These are phyloP conservation scores for Pisolithus albus DNA, from an alignment of 768 basidiomycete species.

Conservation along the genomic window DNA sequence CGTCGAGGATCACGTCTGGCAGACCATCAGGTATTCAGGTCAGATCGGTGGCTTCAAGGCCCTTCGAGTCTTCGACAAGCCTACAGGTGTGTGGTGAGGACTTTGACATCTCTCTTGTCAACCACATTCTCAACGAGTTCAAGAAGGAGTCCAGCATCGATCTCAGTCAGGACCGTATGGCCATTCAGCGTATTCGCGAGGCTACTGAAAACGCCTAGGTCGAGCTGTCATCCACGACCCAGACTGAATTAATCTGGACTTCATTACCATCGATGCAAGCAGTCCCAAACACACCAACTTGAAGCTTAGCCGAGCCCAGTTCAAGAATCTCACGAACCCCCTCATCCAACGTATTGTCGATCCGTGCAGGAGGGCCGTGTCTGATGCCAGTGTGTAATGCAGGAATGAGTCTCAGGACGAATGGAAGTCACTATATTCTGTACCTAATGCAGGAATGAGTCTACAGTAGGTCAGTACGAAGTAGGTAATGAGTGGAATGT, in stretches of 20 bases:
- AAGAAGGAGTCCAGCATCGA: slow-evolving; percentile 72
- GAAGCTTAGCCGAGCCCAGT: slow-evolving; percentile 81
- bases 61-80: no score
- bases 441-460: no score
- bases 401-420: no score
- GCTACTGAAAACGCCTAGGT: slow-evolving; percentile 99
- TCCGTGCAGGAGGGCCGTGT: slow-evolving; percentile 96
- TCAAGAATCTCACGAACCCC: slow-evolving; percentile 77
- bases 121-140: slow-evolving; percentile 84
- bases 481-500: no score
- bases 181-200: slow-evolving; percentile 97
- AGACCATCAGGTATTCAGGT: no score
- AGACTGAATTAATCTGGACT: slow-evolving; percentile 65
- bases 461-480: no score
- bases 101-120: slow-evolving; percentile 67
- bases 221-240: slow-evolving; percentile 87
- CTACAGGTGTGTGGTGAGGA: slow-evolving; percentile 50
- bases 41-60: no score
- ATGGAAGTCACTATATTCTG: no score
- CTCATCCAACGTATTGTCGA: slow-evolving; percentile 79
- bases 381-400: slow-evolving; percentile 67
- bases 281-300: slow-evolving; percentile 97
- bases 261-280: slow-evolving; percentile 89
- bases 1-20: no score
- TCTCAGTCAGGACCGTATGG: slow-evolving; percentile 84